Base-by-base conservation (phyloP, 2,329 filamentous ascomycete genomes). In the Septoria linicola region DNA sequence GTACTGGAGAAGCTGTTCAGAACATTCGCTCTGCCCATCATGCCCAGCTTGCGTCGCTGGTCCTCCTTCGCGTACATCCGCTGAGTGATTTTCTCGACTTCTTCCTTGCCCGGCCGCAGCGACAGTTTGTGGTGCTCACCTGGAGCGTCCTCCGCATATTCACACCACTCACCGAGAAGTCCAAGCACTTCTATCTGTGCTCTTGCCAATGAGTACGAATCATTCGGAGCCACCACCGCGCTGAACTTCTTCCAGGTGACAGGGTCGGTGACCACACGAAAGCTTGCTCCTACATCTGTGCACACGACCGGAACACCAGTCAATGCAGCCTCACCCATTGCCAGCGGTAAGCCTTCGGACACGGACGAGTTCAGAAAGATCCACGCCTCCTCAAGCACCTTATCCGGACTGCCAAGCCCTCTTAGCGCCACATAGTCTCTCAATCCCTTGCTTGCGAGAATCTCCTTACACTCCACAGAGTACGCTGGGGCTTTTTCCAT, bases 161-260 rank as follows among this genome's bases (percentile, higher is more conserved):
- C 69, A 46, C 75, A 71, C 81, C 81, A 85, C 61, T 82, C 77
- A 3, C 80, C 82, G 1, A 83, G 68, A 72, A 85, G 76, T 5
- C 76, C 80, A 10, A 85, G 73, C 58, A 85, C 75, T 49, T 79
- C 78, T 55, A 85, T 78, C 60, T 85, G 82, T 0, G 82, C 82
- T 19, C 77, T 73, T 1, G 82, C 82, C 1, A 85, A 72, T 3
- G 78, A 76, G 31, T 75, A 74, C 3, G 81, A 76, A 63, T 85
- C 82, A 59, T 85, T 85, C 2, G 82, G 82, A 11, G 82, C 79
- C 2, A 85, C 81, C 4, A 85, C 79, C 51, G 80, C 81, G 55
- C 80, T 81, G 69, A 80, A 85, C 20, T 75, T 70, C 48, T 70
- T 69, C 36, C 68, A 68, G 19, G 66, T 62, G 8, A 73, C 73